Conservation (phyloP, 1,139 yeast species). For the Scheffersomyces lignicola region DNA sequence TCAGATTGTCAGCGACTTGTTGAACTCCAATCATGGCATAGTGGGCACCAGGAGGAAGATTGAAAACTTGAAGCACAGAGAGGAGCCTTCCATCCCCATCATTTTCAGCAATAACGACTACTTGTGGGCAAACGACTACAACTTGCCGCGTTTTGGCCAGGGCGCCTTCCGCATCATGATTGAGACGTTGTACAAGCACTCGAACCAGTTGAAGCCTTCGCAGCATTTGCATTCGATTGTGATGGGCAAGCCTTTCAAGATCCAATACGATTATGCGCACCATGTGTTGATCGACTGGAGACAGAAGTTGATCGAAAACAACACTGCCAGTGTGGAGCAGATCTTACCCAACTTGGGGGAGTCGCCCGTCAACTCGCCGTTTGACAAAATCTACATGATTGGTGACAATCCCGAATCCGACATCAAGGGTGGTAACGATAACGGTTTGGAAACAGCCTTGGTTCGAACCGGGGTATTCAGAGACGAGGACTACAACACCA, state of each 20-base stretch:
- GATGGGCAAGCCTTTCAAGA: slow-evolving; percentile 80
- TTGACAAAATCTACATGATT: slow-evolving; percentile 76
- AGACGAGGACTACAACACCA: slow-evolving; percentile 57
- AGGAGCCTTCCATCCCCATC: slow-evolving; percentile 70
- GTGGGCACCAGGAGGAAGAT: slow-evolving; percentile 59
- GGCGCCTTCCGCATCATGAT: slow-evolving; percentile 78
- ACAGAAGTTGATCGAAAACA: slow-evolving; percentile 24
- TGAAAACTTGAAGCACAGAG: slow-evolving; percentile 12
- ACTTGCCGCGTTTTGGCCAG: slow-evolving; percentile 83
- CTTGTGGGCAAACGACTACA: slow-evolving; percentile 86
- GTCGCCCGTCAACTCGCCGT: slow-evolving; percentile 42
- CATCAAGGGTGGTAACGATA: slow-evolving; percentile 80
- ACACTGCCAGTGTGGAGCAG: slow-evolving; percentile 17
- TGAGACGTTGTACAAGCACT: slow-evolving; percentile 60
- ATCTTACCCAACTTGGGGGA: slow-evolving; percentile 39
- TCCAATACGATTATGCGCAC: slow-evolving; percentile 86
- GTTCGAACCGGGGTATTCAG: slow-evolving; percentile 86
- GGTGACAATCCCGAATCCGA: slow-evolving; percentile 97
- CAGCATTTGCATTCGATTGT: slow-evolving; percentile 54
- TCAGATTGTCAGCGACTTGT: slow-evolving; percentile 73
- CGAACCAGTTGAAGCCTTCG: slow-evolving; percentile 45
- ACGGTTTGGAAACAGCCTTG: slow-evolving; percentile 86
- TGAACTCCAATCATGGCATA: slow-evolving; percentile 63
- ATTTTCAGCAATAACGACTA: slow-evolving; percentile 86
- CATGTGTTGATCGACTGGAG: slow-evolving; percentile 66